Conservation (phyloP, 306 rosid species). For the Coriaria nepalensis region DNA sequence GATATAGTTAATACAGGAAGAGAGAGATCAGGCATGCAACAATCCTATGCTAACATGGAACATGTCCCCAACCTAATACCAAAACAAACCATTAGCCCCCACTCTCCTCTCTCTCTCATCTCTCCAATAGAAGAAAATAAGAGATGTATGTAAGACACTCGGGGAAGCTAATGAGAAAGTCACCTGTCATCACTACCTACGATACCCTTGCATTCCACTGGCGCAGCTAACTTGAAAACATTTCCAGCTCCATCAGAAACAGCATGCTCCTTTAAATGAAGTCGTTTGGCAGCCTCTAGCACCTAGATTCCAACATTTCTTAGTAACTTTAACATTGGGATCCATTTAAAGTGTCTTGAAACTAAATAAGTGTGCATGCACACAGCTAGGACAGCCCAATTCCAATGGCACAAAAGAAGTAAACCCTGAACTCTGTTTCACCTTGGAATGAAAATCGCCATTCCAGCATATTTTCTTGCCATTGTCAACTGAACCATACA, state of each 20-base stretch:
- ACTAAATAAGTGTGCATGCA: background rate
- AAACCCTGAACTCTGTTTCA: slow-evolving; percentile 21
- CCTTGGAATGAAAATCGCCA: slow-evolving; percentile 95
- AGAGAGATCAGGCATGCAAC: too few species aligned
- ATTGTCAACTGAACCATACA: slow-evolving; percentile 96
- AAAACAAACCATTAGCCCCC: too few species aligned
- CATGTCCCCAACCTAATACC: too few species aligned
- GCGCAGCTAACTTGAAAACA: slow-evolving; percentile 86
- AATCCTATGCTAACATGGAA: too few species aligned
- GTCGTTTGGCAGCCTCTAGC: slow-evolving; percentile 81
- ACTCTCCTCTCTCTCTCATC: too few species aligned
- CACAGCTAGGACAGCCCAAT: slow-evolving; percentile 2
- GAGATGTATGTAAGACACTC: background rate
- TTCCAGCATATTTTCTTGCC: slow-evolving; percentile 98
- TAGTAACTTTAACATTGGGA: background rate
- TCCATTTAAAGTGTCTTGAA: background rate
- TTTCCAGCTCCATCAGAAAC: slow-evolving; percentile 89
- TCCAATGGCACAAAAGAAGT: slow-evolving; percentile 6
- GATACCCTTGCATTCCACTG: slow-evolving; percentile 98
- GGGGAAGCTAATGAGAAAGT: slow-evolving; percentile 1
- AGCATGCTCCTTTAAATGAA: slow-evolving; percentile 82
- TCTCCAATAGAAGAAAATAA: slow-evolving; percentile 2
- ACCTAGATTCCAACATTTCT: slow-evolving; percentile 28
- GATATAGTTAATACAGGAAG: too few species aligned
- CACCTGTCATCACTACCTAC: slow-evolving; percentile 99